A percentile compares a stretch with the other conserved stretches of the same genome.
Conservation (phyloP, 1,284 basidiomycete species). For the Ceratorhiza oryzae-sativae region DNA sequence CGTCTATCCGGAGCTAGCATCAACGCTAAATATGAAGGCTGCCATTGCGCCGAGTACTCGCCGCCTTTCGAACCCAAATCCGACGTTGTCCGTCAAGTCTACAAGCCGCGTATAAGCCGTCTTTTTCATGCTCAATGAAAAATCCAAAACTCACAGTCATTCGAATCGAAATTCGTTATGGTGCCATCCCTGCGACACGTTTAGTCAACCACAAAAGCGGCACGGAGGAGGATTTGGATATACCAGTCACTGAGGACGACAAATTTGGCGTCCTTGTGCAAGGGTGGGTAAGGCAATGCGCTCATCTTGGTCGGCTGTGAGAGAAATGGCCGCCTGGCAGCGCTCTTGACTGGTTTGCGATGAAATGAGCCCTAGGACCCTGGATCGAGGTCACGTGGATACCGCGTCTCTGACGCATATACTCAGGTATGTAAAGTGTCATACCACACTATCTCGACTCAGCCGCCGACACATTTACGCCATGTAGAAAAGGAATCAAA, state of each 20-base stretch:
- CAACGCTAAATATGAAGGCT: background rate
- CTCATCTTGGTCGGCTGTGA: conserved; percentile 17
- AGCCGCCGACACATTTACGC: no score
- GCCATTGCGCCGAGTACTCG: background rate
- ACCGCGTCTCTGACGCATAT: conserved; percentile 13
- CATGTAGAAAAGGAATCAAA: no score
- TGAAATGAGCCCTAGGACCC: conserved; percentile 12
- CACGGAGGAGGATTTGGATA: conserved; percentile 49
- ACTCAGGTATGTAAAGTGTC: no score
- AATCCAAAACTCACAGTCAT: conserved; percentile 71
- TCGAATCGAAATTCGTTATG: conserved; percentile 88
- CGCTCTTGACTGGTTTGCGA: background rate
- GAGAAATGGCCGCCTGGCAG: background rate
- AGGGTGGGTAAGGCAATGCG: conserved; percentile 74
- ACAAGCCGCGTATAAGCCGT: background rate
- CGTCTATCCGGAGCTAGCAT: conserved; percentile 51
- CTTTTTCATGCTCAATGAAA: conserved; percentile 22
- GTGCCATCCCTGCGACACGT: conserved; percentile 78
- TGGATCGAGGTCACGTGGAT: conserved; percentile 5
- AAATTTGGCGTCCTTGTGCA: conserved; percentile 82
- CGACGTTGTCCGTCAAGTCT: conserved; percentile 81
- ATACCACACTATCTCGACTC: no score
- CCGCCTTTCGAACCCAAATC: conserved; percentile 72
- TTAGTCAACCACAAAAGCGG: background rate
- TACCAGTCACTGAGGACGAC: conserved; percentile 90